Base-by-base conservation (phyloP, 2,329 filamentous ascomycete genomes). In the Chaetomium globosum region DNA sequence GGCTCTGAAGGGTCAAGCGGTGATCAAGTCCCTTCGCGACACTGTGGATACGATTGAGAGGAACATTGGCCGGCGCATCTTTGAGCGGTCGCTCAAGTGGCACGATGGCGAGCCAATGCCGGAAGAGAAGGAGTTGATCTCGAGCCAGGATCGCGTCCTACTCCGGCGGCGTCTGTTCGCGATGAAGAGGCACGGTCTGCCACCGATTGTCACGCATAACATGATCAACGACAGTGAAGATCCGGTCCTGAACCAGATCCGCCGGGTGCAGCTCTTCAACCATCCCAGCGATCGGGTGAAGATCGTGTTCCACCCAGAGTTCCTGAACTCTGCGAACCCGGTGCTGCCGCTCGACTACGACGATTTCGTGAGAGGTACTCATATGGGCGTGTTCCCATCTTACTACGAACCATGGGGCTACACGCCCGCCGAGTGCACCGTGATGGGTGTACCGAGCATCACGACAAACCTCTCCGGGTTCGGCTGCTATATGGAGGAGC, bases 321-420 rank as follows among this genome's bases (percentile, higher is more conserved):
- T 99, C 80, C 81, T 99, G 71, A 97, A 93, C 82, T 96, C 94
- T 0, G 89, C 92, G 63, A 98, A 97, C 80, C 94, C 95, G 0
- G 93, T 99, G 2, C 83, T 99, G 39, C 93, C 95, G 21, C 84
- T 99, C 74, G 95, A 98, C 80, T 98, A 99, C 74, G 95, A 99
- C 74, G 95, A 99, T 77, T 99, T 99, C 75, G 95, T 99, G 53
- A 92, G 95, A 63, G 95, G 95, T 70, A 98, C 94, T 49, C 94
- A 99, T 78, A 81, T 99, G 75, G 95, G 95, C 73, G 88, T 99
- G 64, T 99, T 99, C 80, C 85, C 94, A 28, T 98, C 95, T 2
- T 98, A 98, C 85, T 99, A 99, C 77, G 95, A 99, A 80, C 95
- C 95, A 9, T 99, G 95, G 95, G 95, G 95, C 54, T 99, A 99